Base-by-base conservation (phyloP, 2,329 filamentous ascomycete species). In the Diaporthe eres region DNA sequence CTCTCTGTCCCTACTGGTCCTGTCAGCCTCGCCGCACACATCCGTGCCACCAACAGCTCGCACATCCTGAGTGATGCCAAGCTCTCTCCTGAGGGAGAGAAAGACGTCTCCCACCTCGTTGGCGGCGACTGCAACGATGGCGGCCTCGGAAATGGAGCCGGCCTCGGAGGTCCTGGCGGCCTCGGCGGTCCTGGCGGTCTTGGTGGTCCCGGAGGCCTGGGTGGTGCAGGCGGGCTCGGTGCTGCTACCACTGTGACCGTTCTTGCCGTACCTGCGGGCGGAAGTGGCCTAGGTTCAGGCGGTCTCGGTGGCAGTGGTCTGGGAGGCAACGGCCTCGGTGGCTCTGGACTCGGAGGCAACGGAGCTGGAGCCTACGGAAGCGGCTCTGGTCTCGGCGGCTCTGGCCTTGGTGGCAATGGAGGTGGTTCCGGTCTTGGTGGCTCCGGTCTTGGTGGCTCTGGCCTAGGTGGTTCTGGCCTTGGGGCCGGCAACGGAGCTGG, bases 171-270 rank as follows among this genome's bases (percentile, higher is more conserved):
- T 22, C 57, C 68, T 12, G 37, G 65, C 22, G 77, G 71, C 49
- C 71, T 76, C 19, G 73, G 68, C 4, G 77, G 60, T 71, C 25
- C 61, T 63, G 15, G 75, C 34, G 25, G 58, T 37, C 25, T 42
- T 0, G 57, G 57, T 17, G 57, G 58, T 61, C 31, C 39, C 31
- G 61, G 61, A 12, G 73, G 60, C 19, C 42, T 39, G n/a, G 74
- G 72, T 6, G 75, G 37, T 39, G 37, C 39, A 34, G 61, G 61
- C 22, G 73, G 60, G 25, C 44, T 39, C 19, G 74, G 72, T 6
- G 75, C 70, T 12, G 31, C 37, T 25, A 61, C 71, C 10, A 76
- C 72, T 68, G 68, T 76, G 37, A 76, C 75, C 15, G 58, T 76
- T n/a, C 60, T 75, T 22, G 75, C 72, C 22, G 39, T 72, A n/a